Evolutionary conservation across 1,284 basidiomycete genomes (phyloP), one percentile per base, ranked within the genome.

Genomic region (Trametes sp.): DNA sequence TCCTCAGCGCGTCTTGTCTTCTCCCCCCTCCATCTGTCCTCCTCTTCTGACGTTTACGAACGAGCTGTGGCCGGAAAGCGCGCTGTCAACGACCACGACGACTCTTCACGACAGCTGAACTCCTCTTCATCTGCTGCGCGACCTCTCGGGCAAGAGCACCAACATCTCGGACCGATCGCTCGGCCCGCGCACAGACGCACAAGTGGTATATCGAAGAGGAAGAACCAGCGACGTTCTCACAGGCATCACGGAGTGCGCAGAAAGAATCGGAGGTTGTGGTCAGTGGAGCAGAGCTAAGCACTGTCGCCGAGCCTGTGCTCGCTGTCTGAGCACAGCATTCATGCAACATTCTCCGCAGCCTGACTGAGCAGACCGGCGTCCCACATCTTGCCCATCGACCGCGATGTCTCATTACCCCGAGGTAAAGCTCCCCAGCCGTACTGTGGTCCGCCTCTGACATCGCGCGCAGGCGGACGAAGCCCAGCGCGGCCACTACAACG

Each of bases 401-500:
- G 58, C 48, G 55, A 67, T 67, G 66, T 67, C 66, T 19, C 63
- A 57, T 35, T 64, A 64, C 50, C 66, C 66, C 28, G 66, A 67
- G 60, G 66, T 67, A 46, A 54, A 53, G 29, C 52, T 54, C 48
- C 36, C 10, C 7, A 31, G 35, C 28, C 24, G 29, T 26, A 29
- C 35, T 51, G 55, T 21, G 52, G 26, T 24, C 24, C 26, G 10
- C 0, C 44, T 6, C 23, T 62, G 21, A 59, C 35, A 14, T 19
- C 41, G 13, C 4, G 44, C 42, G 33, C 52, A 70, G 68, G 61
- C 65, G n/a, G 69, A 74, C 52, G 69, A 73, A 59, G 69, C 66
- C 52, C 71, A 73, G 55, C 67, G 58, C 11, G 70, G 68, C 29
- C 71, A 71, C 52, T 72, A 74, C 60, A 72, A 75, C 57, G 73